These are phyloP conservation scores for Glycyrrhiza uralensis DNA, from an alignment of 306 rosid genomes.

Conservation along the genomic window DNA sequence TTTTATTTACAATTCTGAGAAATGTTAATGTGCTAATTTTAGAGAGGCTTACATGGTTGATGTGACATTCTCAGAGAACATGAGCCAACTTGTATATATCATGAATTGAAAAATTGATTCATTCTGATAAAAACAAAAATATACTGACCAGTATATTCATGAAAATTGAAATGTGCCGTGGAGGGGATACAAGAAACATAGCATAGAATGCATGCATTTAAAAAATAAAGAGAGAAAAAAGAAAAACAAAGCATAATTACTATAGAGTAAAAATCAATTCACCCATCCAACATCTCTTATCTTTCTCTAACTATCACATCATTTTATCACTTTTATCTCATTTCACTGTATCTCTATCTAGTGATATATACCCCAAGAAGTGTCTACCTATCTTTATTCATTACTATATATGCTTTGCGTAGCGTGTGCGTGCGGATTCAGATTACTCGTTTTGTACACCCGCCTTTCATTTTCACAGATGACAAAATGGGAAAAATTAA, in stretches of 20 bases:
- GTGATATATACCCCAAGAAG: no score
- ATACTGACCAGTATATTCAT: no score
- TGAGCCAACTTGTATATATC: neutral
- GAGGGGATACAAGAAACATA: neutral
- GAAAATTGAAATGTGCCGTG: neutral
- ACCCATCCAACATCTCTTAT: no score
- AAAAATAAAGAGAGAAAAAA: no score
- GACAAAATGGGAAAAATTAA: neutral
- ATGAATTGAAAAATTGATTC: neutral
- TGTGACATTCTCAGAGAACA: neutral
- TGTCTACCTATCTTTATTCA: no score
- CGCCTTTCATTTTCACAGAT: neutral
- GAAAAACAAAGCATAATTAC: no score
- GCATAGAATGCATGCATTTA: neutral
- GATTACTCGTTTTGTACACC: neutral
- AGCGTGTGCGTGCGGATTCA: slow-evolving; percentile 15
- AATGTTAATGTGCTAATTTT: neutral
- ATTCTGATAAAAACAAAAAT: neutral
- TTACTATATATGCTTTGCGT: slow-evolving; percentile 13
- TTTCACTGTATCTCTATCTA: no score
- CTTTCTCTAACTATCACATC: no score
- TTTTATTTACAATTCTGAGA: no score
- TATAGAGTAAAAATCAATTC: no score
- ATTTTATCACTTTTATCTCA: no score
- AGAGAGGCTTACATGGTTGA: neutral